Evolutionary conservation across 1,284 basidiomycete genomes (phyloP), one percentile per base, ranked within the genome.

Genomic region (Marasmius fiardii): DNA sequence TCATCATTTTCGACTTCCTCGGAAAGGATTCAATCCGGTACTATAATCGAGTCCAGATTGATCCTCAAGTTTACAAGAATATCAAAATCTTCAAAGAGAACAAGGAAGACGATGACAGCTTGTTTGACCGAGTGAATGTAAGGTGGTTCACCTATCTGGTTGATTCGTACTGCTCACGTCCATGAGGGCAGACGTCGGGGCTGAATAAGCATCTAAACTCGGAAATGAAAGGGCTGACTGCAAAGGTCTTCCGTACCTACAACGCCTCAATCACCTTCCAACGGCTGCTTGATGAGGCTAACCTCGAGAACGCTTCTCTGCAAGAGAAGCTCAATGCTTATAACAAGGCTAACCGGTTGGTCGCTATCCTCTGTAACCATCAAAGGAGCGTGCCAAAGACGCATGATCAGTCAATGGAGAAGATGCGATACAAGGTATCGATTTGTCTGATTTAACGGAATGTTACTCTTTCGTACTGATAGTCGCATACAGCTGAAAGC

Each of bases 171-270:
- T 43, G 34, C 28, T 37, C 57, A 23, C 31, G n/a, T 20, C n/a
- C 14, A 33, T 18, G 3, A 11, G 8, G 18, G 26, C 18, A 97
- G 93, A 96, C 95, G 1, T 73, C 80, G 2, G 75, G 79, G 2
- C 74, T 98, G 59, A 98, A 98, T 77, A 95, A 94, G 67, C 92
- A 97, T 71, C 79, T 98, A 56, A 83, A 83, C 44, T 83, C 82
- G 41, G 93, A 96, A 70, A 98, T 98, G 95, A 92, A 94, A 63
- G 95, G 95, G 16, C 80, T 98, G 23, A 95, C 95, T 1, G 95
- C 95, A 54, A 98, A 98, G 71, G 95, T 98, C 21, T 98, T 98
- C 81, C 95, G 95, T 93, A 98, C 95, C 55, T 98, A 92, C 76
- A 98, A 98, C 67, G 95, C 95, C 16, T 98, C 95, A 26, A 86